Evolutionary conservation across 306 rosid genomes (phyloP), one percentile per base, ranked within the genome.

Genomic region (Adenanthera pavonina): DNA sequence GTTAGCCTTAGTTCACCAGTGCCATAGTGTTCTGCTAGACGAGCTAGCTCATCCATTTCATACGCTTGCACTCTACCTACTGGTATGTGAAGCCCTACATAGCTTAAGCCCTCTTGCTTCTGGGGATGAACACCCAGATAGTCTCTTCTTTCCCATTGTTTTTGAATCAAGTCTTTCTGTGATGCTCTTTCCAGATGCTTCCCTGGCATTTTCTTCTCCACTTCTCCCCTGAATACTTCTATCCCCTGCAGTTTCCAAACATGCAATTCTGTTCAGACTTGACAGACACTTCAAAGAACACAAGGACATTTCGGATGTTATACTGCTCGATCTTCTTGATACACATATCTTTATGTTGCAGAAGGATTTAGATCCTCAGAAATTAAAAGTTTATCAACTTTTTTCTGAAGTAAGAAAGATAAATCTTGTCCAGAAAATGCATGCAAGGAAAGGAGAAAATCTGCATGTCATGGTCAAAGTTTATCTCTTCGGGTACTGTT

Each of bases 31-130:
- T 95, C 96, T 0, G 96, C 97, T 7, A 95, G 43, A 36, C 81
- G 89, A 20, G 98, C 98, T 41, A 95, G 88, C 81, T 90, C 97
- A 46, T 92, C 91, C 99, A 95, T 92, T 2, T 95, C 98, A 8
- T 93, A 92, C 30, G 98, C 99, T 76, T 93, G 96, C 53, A 92
- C 83, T 83, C 99, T 89, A 34, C 99, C 99, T 20, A 95, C 98
- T 2, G 99, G 97, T 74, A 93, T 86, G 88, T 95, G 99, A 51
- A 95, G 80, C 30, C 99, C 99, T 9, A 93, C 90, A 59, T 78
- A 92, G 87, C 92, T 89, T 62, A 90, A 49, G 30, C 95, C 97
- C 69, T 90, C 94, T 25, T 95, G 99, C 69, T 92, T 93, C 53
- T 95, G 99, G 51, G 94, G 93, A 87, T 92, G 92, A 51, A 92